A percentile compares a stretch with the other conserved stretches of the same genome.
Evolutionary conservation across 2,329 filamentous ascomycete species (phyloP).

Genomic region (Paraphoma sp.): DNA sequence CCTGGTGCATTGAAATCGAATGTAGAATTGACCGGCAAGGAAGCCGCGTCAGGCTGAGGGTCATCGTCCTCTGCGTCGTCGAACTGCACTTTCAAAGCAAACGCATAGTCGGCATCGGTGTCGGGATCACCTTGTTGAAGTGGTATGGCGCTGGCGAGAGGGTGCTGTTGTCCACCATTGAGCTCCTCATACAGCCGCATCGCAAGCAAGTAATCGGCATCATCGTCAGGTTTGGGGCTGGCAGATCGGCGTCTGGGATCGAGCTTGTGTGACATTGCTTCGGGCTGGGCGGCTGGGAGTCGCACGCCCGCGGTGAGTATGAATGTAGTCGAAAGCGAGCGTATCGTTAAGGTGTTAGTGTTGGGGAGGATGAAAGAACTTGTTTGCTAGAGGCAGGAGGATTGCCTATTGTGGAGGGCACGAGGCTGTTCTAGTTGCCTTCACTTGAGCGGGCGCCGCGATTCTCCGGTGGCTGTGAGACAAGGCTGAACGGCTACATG

Average conservation of each 20-base stretch:
- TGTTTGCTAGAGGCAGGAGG: neutral
- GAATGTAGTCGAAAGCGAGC: neutral
- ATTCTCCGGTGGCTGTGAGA: neutral
- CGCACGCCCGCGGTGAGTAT: neutral
- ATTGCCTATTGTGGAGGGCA: neutral
- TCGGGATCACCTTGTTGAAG: slow-evolving; percentile 1
- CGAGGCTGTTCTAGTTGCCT: neutral
- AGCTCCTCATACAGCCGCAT: slow-evolving; percentile 11
- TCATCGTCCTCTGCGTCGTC: neutral
- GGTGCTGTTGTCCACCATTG: slow-evolving; percentile 6
- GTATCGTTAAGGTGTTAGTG: neutral
- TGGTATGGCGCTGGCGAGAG: neutral
- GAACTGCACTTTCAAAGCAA: slow-evolving; percentile 11
- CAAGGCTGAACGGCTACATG: slow-evolving; percentile 7
- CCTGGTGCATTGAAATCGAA: neutral
- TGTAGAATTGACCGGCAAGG: neutral
- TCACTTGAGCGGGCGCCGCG: neutral
- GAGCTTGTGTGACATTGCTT: neutral
- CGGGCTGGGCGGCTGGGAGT: neutral
- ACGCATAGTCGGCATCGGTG: slow-evolving; percentile 7
- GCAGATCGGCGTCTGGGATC: neutral
- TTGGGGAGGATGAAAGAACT: neutral
- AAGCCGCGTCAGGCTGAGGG: neutral
- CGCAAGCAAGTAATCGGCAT: slow-evolving; percentile 3
- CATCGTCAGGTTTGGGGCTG: neutral